Evolutionary conservation across 1,284 basidiomycete genomes (phyloP), one percentile per base, ranked within the genome.

Genomic region (Ceratobasidium sp.): DNA sequence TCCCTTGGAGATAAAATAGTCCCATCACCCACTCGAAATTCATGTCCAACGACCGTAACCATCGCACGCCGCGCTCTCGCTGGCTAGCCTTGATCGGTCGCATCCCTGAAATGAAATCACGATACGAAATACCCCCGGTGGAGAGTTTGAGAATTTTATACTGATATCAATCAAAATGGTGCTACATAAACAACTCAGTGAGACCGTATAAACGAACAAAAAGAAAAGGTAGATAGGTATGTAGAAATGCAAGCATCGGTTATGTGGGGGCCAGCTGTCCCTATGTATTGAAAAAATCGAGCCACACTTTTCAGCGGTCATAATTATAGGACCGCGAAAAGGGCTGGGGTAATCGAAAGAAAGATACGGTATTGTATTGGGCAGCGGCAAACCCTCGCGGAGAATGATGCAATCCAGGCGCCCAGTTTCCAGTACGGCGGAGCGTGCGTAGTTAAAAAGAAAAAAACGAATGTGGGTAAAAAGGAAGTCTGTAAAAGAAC

Each of bases 101-200:
- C 33, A 35, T n/a, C 56, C 56, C 56, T 60, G 56, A 60, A n/a
- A 60, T 60, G 56, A 60, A 60, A 60, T 60, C 56, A 5, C 56
- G 28, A 35, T 60, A n/a, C 31, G 28, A 49, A 49, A 60, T 60
- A 60, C 33, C 31, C 28, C 28, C 33, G 20, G 8, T 35, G 26
- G 53, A 33, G 53, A 17, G 53, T 60, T 60, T 60, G 56, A 61
- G 68, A 26, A 68, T 51, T 73, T 73, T 56, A 73, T 56, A 73
- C 53, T 73, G 54, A 69, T 69, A 66, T 66, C 35, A 66, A 60
- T 60, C 28, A 60, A 69, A 69, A 45, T 73, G 54, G 68, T 73
- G 68, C 68, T 73, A 73, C 68, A 73, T 73, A 39, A 73, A 51
- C n/a, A 56, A 23, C 58, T 64, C 33, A 28, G 56, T 28, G 42